Evolutionary conservation across 2,329 filamentous ascomycete genomes (phyloP).

Genomic region (Pleurostoma richardsiae): DNA sequence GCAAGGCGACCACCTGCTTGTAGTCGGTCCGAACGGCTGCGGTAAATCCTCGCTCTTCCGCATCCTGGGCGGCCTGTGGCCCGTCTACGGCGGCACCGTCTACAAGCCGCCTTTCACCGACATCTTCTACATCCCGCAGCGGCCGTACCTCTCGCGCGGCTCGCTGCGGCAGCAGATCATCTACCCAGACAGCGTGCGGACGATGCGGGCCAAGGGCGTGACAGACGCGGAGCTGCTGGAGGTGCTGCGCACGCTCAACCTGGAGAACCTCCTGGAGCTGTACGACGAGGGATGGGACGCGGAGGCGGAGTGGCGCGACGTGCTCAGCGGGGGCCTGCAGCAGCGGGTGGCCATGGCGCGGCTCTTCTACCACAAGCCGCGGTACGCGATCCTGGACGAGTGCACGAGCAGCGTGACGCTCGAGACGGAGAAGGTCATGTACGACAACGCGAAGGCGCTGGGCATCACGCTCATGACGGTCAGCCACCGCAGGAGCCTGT

Average conservation of each 20-base stretch:
- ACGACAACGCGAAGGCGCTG: conserved; percentile 86
- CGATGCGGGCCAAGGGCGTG: conserved; percentile 80
- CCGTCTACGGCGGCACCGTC: conserved; percentile 91
- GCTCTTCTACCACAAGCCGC: conserved; percentile 87
- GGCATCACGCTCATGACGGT: conserved; percentile 98
- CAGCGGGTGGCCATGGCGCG: conserved; percentile 96
- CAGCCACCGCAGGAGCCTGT: conserved; percentile 82
- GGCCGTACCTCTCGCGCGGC: conserved; percentile 87
- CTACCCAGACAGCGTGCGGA: conserved; percentile 83
- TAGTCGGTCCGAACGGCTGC: conserved; percentile 94
- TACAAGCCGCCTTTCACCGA: conserved; percentile 86
- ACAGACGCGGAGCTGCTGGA: conserved; percentile 75
- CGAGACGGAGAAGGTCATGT: conserved; percentile 93
- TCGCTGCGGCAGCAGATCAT: conserved; percentile 95
- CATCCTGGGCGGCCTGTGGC: conserved; percentile 94
- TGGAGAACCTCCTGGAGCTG: conserved; percentile 75
- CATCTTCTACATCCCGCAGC: conserved; percentile 97
- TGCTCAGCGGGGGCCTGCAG: conserved; percentile 86
- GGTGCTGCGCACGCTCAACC: conserved; percentile 74
- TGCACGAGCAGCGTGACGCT: conserved; percentile 94
- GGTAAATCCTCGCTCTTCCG: conserved; percentile 95
- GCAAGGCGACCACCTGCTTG: conserved; percentile 84
- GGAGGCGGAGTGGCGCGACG: conserved; percentile 94
- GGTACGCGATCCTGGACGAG: conserved; percentile 94
- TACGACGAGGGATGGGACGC: conserved; percentile 81